Evolutionary conservation across 2,329 filamentous ascomycete genomes (phyloP).

Genomic region (Cladosporium sp.): DNA sequence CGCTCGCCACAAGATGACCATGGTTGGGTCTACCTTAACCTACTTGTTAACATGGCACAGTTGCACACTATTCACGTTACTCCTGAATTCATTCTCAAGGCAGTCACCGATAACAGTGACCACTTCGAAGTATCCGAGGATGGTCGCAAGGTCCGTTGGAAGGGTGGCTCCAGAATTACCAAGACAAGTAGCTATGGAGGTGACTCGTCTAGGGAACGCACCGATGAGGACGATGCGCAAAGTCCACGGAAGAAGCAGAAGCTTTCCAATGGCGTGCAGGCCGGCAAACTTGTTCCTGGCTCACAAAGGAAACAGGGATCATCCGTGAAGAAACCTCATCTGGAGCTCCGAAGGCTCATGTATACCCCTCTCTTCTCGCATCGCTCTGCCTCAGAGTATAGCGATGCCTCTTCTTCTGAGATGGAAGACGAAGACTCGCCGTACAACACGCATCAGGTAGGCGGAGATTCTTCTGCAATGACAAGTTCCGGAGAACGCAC

Average conservation of each 20-base stretch:
- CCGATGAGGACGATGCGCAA: constrained; percentile 16
- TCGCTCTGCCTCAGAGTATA: constrained; percentile 38
- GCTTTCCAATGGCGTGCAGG: constrained; percentile 17
- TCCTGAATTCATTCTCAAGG: constrained; percentile 67
- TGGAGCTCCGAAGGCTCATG: constrained; percentile 32
- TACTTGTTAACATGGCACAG: constrained; percentile 76
- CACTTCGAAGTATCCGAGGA: constrained; percentile 75
- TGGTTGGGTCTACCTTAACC: constrained; percentile 78
- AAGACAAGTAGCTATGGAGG: constrained; percentile 55
- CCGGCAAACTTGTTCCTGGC: background rate
- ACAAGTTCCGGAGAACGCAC: constrained; percentile 44
- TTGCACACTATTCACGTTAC: constrained; percentile 82
- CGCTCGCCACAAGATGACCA: constrained; percentile 58
- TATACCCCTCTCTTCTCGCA: constrained; percentile 48
- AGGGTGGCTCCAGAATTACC: constrained; percentile 62
- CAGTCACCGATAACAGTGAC: constrained; percentile 64
- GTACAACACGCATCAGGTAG: constrained; percentile 17
- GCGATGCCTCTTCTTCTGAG: constrained; percentile 33
- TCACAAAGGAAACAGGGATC: constrained; percentile 8
- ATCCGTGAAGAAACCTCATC: constrained; percentile 10
- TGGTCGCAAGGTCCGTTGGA: constrained; percentile 75
- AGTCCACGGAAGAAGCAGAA: constrained; percentile 27
- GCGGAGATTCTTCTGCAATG: constrained; percentile 38
- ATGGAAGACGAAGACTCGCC: constrained; percentile 32
- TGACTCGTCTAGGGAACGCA: constrained; percentile 20